Evolutionary conservation across 2,329 filamentous ascomycete species (phyloP), one percentile per base, ranked within the genome.

Genomic region (Biscogniauxia sp.): DNA sequence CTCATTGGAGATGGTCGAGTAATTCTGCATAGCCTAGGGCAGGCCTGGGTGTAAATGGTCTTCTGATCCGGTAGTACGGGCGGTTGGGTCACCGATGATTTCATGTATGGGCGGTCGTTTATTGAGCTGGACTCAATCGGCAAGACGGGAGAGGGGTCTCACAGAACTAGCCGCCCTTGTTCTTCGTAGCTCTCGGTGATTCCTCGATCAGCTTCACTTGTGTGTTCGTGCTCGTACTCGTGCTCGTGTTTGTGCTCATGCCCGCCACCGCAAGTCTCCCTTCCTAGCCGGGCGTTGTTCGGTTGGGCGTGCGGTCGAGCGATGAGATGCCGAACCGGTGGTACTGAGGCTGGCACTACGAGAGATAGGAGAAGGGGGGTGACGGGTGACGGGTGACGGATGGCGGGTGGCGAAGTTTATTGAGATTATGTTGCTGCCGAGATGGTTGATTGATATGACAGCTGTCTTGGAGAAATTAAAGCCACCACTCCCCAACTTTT

Each of bases 1-100:
- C 68, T 68, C 70, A 80, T 82, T 75, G 73, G 80, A 72, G 62
- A 85, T 81, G 58, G 79, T 80, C 57, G 78, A 80, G 71, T 86
- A 85, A 66, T 79, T 81, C 72, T 81, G 79, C 84, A 86, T 86
- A 77, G 75, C 76, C 74, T 54, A 61, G 53, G 59, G 59, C 65
- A 55, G 52, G 61, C 26, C 53, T 53, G 54, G n/a, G 54, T 37
- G 53, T 49, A 32, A 55, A 53, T 26, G 26, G 49, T 20, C 58
- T 51, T 54, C 28, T 55, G 37, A 53, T 19, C 58, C 20, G 20
- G 51, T 53, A 61, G 58, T n/a, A 53, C 15, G 25, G 51, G 20
- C 51, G 51, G 51, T 8, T 26, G 51, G 20, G 23, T 2, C 20
- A 51, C n/a, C 11, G 20, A 17, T 20, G 2, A 37, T 37, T 3